phyloP scores from a whole-genome alignment of 306 rosid genomes.

The Dalbergia oliveri region DNA sequence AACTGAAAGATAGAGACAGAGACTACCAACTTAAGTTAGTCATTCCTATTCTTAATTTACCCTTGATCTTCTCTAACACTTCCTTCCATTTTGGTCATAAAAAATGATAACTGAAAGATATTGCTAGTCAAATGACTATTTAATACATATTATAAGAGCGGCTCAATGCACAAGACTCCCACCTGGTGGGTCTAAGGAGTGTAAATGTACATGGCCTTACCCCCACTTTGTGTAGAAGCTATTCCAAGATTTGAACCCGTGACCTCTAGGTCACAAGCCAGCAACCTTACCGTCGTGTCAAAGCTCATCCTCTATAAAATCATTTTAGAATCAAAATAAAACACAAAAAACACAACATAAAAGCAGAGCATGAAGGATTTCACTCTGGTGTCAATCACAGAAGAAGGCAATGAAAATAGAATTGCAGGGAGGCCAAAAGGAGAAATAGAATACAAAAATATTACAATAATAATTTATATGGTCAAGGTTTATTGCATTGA shows the following conservation, averaged over 20 bases:
- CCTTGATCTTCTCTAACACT: too few species aligned
- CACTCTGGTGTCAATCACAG: constrained; percentile 8
- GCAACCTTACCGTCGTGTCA: too few species aligned
- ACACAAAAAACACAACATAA: background rate
- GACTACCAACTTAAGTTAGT: too few species aligned
- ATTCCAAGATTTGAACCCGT: too few species aligned
- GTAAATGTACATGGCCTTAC: too few species aligned
- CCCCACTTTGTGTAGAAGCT: too few species aligned
- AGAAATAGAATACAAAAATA: background rate
- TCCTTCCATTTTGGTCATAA: too few species aligned
- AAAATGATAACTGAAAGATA: too few species aligned
- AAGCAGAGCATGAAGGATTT: constrained; percentile 3
- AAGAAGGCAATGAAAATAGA: constrained; percentile 18
- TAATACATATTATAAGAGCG: background rate
- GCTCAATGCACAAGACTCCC: too few species aligned
- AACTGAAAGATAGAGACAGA: background rate
- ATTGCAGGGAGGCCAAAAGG: background rate
- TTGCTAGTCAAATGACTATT: background rate
- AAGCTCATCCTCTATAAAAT: background rate
- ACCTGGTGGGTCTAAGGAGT: too few species aligned
- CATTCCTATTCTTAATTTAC: too few species aligned
- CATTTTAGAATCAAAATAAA: constrained; percentile 2
- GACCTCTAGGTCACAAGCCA: too few species aligned
- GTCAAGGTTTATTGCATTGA: background rate
- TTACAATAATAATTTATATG: background rate